phyloP scores from a whole-genome alignment of 176 grass and related monocot species.

The Triticum urartu region DNA sequence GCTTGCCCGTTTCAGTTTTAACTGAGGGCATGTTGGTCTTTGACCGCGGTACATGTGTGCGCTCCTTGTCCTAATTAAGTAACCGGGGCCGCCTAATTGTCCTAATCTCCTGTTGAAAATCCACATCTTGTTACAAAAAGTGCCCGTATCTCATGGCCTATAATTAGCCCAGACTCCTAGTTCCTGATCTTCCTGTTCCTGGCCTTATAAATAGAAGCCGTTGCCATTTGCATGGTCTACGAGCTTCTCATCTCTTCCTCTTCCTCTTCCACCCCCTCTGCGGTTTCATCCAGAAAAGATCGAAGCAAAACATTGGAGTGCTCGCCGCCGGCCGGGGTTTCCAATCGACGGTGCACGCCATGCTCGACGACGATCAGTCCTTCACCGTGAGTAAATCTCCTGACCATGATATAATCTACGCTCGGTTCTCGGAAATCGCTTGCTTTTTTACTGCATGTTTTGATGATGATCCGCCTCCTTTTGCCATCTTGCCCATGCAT shows the following conservation, averaged over 20 bases:
- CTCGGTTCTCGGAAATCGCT: background rate
- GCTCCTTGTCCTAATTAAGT: conserved; percentile 45
- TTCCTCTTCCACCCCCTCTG: background rate
- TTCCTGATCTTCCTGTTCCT: conserved; percentile 17
- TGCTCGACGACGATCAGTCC: conserved; percentile 32
- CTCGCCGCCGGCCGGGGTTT: background rate
- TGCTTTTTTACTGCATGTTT: background rate
- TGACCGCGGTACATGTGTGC: conserved; percentile 16
- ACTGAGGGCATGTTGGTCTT: conserved; percentile 10
- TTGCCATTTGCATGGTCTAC: conserved; percentile 25
- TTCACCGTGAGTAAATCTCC: conserved; percentile 33
- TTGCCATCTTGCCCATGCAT: conserved; percentile 9
- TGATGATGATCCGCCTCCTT: background rate
- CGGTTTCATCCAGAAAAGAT: background rate
- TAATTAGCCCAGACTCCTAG: conserved; percentile 35
- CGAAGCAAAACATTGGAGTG: background rate
- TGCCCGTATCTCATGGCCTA: conserved; percentile 46
- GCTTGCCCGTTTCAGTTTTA: conserved; percentile 20
- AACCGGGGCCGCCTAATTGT: conserved; percentile 16
- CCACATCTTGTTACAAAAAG: conserved; percentile 24
- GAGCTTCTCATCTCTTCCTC: conserved; percentile 7
- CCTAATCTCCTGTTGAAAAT: conserved; percentile 31
- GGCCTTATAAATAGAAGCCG: conserved; percentile 54
- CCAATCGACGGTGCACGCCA: conserved; percentile 3
- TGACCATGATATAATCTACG: background rate